Base-by-base conservation (phyloP, 2,329 filamentous ascomycete species). In the Sporothrix globosa region DNA sequence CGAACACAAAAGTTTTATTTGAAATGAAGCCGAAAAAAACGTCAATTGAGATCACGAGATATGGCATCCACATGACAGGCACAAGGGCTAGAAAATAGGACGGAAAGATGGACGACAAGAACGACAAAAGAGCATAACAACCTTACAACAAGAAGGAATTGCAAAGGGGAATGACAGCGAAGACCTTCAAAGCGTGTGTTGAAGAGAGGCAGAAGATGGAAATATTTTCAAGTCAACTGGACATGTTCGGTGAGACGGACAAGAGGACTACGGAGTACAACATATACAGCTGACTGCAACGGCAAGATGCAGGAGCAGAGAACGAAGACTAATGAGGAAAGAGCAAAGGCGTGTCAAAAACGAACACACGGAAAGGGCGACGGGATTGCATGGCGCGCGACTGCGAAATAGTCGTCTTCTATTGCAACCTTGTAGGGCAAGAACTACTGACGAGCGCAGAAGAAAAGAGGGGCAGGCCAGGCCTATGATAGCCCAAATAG, bases 381-480 rank as follows among this genome's bases (percentile, higher is more conserved):
- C 30, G 19, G 54, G 54, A 41, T 58, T 17, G n/a, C 44, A 61
- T 39, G 58, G 58, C 39, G 58, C 58, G 46, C 11, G 39, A 41
- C 13, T 61, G 4, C 7, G 34, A 34, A 34, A 34, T 4, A 24
- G 11, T 34, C 34, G 41, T 27, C 3, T 17, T 63, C 48, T 50
- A n/a, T 7, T 24, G 3, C 56, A 34, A 13, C 39, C n/a, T 17
- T 10, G 58, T 27, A 46, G 58, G 58, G 58, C 58, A 63, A 46
- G 58, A 46, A 21, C 58, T 39, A 44, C 58, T 44, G 21, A 30
- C 11, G 48, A 19, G 39, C 27, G 58, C 13, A 39, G 44, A 24
- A 61, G 34, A n/a, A 63, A 63, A 46, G 58, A 63, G 39, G 58
- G 58, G 58, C 58, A 63, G 27, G 39, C 41, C 21, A 39, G 34